Conservation (phyloP, 768 basidiomycete species). For the Macrolepiota fuliginosa region DNA sequence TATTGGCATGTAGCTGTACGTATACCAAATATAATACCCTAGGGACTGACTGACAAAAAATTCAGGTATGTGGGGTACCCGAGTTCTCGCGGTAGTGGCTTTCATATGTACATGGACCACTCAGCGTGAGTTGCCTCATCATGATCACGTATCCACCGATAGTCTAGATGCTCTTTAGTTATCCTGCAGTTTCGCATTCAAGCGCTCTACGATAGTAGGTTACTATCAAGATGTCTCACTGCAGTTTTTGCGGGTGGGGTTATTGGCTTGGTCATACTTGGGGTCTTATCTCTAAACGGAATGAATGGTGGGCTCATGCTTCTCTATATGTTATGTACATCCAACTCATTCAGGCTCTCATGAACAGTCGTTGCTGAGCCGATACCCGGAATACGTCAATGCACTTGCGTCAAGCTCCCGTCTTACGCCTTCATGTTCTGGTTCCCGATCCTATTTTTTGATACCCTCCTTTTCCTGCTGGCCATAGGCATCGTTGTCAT, state of each 20-base stretch:
- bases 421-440: slow-evolving; percentile 23
- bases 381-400: slow-evolving; percentile 12
- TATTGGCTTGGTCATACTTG: slow-evolving; percentile 15
- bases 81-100: slow-evolving; percentile 17
- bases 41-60: not conserved
- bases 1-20: slow-evolving; percentile 16
- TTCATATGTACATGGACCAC: slow-evolving; percentile 22
- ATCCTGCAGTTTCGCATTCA: slow-evolving; percentile 26
- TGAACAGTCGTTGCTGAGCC: slow-evolving; percentile 11
- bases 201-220: slow-evolving; percentile 20
- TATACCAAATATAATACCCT: not conserved
- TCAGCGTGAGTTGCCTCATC: slow-evolving; percentile 18
- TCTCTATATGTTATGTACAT: not conserved
- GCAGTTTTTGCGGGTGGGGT: slow-evolving; percentile 21
- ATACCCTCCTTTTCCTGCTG: slow-evolving; percentile 25
- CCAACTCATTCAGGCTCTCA: not conserved
- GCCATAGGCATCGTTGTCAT: slow-evolving; percentile 19
- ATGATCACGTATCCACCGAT: not conserved
- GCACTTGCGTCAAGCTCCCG: slow-evolving; percentile 15
- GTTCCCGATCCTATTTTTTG: slow-evolving; percentile 28
- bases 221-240: slow-evolving; percentile 16
- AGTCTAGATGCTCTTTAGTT: slow-evolving; percentile 17
- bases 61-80: slow-evolving; percentile 22
- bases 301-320: slow-evolving; percentile 16
- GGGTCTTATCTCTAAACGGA: slow-evolving; percentile 15